Evolutionary conservation across 108 stramenopile genomes (phyloP), one percentile per base, ranked within the genome.

Genomic region (Fistulifera pelliculosa): DNA sequence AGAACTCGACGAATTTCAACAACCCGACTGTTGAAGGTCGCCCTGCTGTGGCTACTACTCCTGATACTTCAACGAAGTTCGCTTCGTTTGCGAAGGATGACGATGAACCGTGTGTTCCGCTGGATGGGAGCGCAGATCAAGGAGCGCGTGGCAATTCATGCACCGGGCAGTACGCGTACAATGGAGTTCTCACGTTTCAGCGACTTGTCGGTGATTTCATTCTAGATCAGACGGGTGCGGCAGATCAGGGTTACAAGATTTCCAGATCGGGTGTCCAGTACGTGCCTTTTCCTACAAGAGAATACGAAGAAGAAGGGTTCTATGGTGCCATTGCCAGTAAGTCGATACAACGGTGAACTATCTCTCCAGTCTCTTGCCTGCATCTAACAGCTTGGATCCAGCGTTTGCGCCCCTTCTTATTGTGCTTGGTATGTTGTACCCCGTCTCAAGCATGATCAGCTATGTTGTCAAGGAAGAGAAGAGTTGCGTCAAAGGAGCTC

Each of bases 401-500:
- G 31, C n/a, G 6, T 60, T 54, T 48, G 54, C 42, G 12, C 57
- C 62, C 28, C 64, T 81, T 5, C 53, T 76, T 38, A 47, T 83
- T 17, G 60, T 60, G 5, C 56, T 79, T 4, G 88, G 88, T 1
- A 54, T 90, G 11, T 60, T 90, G 5, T 90, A 83, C 38, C 88
- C 88, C 1, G 75, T 85, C 1, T 44, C 83, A 24, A 53, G 74
- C 22, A 73, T 79, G 43, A 79, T 83, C 53, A 52, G 75, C 22
- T 74, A 66, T 23, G 72, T 90, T 17, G 67, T 69, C 0, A 63
- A 59, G 1, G 88, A 90, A 48, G 85, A 90, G 55, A n/a, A n/a
- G 83, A 90, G 52, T 55, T 74, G 23, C 70, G 79, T 14, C 88
- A 90, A 90, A 90, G 56, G 88, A 90, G 57, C 71, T 90, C 2